Conservation (phyloP, 192 early-diverging fungal genomes). For the Backusella mclennaniae region DNA sequence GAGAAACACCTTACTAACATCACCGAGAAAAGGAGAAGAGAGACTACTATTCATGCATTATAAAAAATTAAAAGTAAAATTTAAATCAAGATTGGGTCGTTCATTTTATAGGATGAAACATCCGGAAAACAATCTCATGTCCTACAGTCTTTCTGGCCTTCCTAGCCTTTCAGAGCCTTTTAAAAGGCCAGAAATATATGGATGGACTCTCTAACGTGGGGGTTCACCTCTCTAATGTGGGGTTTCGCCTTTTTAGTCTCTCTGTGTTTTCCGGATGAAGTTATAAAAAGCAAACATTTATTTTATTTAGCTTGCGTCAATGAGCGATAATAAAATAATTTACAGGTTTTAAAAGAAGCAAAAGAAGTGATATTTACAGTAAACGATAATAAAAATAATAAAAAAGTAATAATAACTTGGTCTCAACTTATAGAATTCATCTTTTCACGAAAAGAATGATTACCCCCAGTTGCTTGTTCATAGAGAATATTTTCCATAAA, state of each 20-base stretch:
- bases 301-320: background rate
- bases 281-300: background rate
- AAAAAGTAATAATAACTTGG: background rate
- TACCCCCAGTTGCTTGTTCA: slow-evolving; percentile 28
- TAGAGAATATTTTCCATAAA: slow-evolving; percentile 34
- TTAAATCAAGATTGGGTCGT: background rate
- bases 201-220: too few species aligned
- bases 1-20: background rate
- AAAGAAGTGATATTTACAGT: background rate
- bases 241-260: too few species aligned
- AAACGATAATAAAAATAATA: background rate
- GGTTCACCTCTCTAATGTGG: too few species aligned
- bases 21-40: background rate
- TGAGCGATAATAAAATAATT: background rate
- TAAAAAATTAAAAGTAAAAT: background rate
- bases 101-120: background rate
- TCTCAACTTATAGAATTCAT: background rate
- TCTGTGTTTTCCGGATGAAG: too few species aligned
- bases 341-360: background rate
- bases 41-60: background rate
- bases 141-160: too few species aligned
- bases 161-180: too few species aligned
- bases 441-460: slow-evolving; percentile 6
- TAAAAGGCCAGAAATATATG: too few species aligned
- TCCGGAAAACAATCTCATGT: too few species aligned